phyloP scores from a whole-genome alignment of 2,329 filamentous ascomycete species.

The Cladosporium colombiae region DNA sequence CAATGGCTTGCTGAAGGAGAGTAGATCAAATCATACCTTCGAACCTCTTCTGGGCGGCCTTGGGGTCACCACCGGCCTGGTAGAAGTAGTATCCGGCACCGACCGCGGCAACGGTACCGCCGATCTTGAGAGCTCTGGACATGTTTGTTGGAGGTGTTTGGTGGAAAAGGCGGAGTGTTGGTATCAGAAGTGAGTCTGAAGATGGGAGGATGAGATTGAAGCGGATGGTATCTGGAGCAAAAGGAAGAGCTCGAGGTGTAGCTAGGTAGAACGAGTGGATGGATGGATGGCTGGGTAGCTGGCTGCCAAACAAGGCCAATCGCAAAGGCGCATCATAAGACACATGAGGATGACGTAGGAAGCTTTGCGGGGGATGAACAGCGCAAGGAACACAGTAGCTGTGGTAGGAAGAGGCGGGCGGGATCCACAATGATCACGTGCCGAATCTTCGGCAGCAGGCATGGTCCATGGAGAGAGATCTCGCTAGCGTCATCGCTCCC shows the following conservation, averaged over 20 bases:
- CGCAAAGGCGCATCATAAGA: constrained; percentile 9
- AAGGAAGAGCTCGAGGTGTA: background rate
- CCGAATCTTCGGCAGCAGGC: background rate
- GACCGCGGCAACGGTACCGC: constrained; percentile 61
- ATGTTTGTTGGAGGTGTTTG: constrained; percentile 3
- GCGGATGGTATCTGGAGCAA: constrained; percentile 3
- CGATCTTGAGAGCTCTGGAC: constrained; percentile 27
- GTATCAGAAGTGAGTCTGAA: background rate
- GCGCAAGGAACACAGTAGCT: no score
- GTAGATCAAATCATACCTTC: constrained; percentile 60
- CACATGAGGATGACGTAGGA: background rate
- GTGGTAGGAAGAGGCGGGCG: background rate
- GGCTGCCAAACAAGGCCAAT: constrained; percentile 3
- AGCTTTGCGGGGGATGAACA: background rate
- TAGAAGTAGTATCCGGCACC: constrained; percentile 90
- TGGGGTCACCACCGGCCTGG: constrained; percentile 75
- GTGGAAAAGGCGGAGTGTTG: background rate
- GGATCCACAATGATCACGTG: constrained; percentile 4
- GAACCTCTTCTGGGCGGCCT: constrained; percentile 80
- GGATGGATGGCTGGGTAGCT: background rate
- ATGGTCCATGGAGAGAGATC: background rate
- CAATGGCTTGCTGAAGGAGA: background rate
- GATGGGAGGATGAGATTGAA: background rate
- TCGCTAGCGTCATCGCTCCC: background rate
- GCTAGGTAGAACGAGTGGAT: background rate